Evolutionary conservation across 176 grass and related monocot genomes (phyloP), one percentile per base, ranked within the genome.

Genomic region (Musa acuminata): DNA sequence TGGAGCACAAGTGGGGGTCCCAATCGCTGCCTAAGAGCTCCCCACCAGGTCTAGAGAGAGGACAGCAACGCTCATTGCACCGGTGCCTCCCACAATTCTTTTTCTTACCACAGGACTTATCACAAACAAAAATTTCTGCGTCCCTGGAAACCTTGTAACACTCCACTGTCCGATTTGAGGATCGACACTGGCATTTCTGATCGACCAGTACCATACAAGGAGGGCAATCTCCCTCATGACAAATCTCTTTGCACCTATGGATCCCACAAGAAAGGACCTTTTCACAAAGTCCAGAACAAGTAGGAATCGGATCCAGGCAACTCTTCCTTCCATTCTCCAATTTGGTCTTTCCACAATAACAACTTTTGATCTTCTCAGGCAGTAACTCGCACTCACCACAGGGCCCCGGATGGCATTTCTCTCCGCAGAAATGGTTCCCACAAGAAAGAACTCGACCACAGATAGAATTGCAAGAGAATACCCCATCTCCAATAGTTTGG

Each of bases 61-160:
- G 86, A 51, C 95, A 99, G 48, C 90, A 99, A 21, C 71, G 84
- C 72, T 99, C 95, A 16, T 76, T 91, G 79, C 95, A 99, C 16
- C 95, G 73, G 72, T 99, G 95, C 82, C 95, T 90, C 35, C 95
- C 95, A 12, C 95, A 99, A 50, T 84, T 99, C 55, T 97, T 97
- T 87, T 98, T 98, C 57, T 14, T 86, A 2, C 94, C 94, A 63
- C 94, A 98, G 54, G 83, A 84, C 80, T 85, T 98, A 58, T 82
- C 86, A 63, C 90, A 98, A 17, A 76, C 75, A 53, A 93, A 93
- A 1, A 81, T 78, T 20, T 91, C 85, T 66, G 49, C 73, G 54
- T 71, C 53, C 64, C 65, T 57, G 0, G 69, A 73, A 59, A 87
- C 80, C 79, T 80, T 93, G 81, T 89, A 84, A 84, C 94, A 98